Evolutionary conservation across 257 asterid species (phyloP), one percentile per base, ranked within the genome.

Genomic region (Rehmannia glutinosa): DNA sequence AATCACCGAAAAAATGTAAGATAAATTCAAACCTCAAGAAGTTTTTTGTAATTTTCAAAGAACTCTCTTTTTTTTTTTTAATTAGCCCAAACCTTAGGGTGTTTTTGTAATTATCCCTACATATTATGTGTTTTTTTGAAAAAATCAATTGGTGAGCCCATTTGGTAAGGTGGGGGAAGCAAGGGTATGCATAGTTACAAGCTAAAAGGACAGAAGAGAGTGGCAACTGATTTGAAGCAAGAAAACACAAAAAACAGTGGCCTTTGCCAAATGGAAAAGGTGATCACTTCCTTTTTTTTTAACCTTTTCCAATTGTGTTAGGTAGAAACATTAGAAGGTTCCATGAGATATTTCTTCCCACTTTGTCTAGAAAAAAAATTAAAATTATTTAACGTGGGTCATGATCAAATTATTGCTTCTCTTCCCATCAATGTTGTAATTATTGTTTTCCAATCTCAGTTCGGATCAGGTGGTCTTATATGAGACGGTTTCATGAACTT

Each of bases 321-420:
- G 96, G 95, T 87, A 73, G 82, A 80, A 65, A 80, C 81, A 71
- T 50, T 83, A 82, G 90, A 84, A 89, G 82, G 82, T 87, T 86
- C 95, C 87, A 75, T 62, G 2, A 47, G 73, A 73, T 76, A 60
- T 69, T 75, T 71, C 10, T 23, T 8, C 33, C 68, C 60, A 15
- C 68, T 68, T 68, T 61, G 60, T 32, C 62, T 25, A 36, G 32
- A 5, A 19, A 15, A 15, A 3, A 46, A 1, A 54, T 62, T 69
- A 64, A n/a, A n/a, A n/a, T n/a, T n/a, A n/a, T 73, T 72, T 36
- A 64, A 49, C 60, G 43, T 30, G 60, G 49, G 23, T 25, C 46
- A 39, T 46, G 57, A 57, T 11, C 21, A 5, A 55, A 68, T 60
- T 53, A 64, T 74, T 64, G 53, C 69, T 30, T 47, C 38, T 49